Evolutionary conservation across 352 stramenopile genomes (phyloP), one percentile per base, ranked within the genome.

Genomic region (Globisporangium alternatum): DNA sequence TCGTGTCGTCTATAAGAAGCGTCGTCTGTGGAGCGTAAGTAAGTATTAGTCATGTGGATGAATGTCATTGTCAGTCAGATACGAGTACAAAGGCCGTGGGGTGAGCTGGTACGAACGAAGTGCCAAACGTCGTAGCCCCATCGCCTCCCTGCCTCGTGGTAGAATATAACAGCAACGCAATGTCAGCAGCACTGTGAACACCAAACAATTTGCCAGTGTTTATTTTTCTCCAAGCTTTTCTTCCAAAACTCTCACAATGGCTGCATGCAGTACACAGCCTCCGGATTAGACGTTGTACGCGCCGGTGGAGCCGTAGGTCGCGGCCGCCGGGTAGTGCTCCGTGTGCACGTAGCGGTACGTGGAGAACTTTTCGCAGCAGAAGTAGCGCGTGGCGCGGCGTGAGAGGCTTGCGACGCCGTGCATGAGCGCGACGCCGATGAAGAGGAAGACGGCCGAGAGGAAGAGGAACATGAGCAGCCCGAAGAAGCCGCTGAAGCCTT

Each of bases 301-400:
- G 19, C 49, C 70, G 10, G 58, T 75, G 9, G 77, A 48, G 45
- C 79, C 79, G 54, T 88, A 88, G 37, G 69, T 64, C 13, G 72
- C 49, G 15, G 62, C 17, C 17, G 65, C 41, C 7, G 68, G 65
- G 33, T 71, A 67, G 62, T 68, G 57, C 17, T 68, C 64, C 19
- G 53, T 30, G 51, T 76, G 43, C 25, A 78, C 64, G 44, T 80
- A 80, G 41, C 75, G 68, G 64, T 87, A 80, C 19, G 74, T 76
- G 13, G 69, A 74, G 51, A 83, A 86, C 57, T 75, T 77, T 47
- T 90, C 81, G 57, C 79, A 89, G 71, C 79, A 89, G 64, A 90
- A 90, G 68, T 80, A 87, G 48, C 79, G 77, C 31, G 81, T 89
- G 5, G 78, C 75, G 35, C 67, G 56, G 37, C 69, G 71, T 33